Base-by-base conservation (phyloP, 768 basidiomycete species). In the Amyloporia xantha region DNA sequence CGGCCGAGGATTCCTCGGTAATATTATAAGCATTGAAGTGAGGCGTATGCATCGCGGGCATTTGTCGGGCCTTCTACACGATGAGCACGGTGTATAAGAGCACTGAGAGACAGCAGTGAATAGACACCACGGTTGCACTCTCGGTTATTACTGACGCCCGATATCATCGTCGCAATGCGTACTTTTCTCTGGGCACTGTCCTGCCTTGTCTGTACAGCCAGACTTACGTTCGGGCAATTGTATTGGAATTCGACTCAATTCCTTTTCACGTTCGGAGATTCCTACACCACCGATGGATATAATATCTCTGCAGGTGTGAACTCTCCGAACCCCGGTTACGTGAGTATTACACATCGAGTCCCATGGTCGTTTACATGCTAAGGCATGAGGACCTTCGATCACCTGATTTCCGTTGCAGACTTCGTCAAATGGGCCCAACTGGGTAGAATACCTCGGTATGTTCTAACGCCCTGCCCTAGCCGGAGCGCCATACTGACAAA, bases 201-300 rank as follows among this genome's bases (percentile, higher is more conserved):
- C 19, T 41, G 19, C 27, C 27, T 52, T 21, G 49, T 54, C 20
- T 47, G 24, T 23, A 51, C 53, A 33, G 49, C 50, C 17, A 49
- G 56, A 28, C 30, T 47, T 10, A 56, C 42, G 7, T 33, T 49
- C n/a, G 58, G 52, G 38, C 56, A 59, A 44, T 64, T 77, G 2
- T 70, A 74, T 5, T 82, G 80, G 81, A 69, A 67, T 11, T 66
- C 68, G 12, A 82, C 65, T 3, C 63, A 79, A 53, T 81, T 72
- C 57, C 55, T 82, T 44, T 77, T 84, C 53, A 69, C 74, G 1
- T 83, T 83, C 54, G 82, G 81, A 9, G 81, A 83, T 55, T 82
- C 79, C 1, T 83, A 83, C 60, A 78, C 78, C 1, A 66, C 76
- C 3, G 72, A 75, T 47, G 79, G 81, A 7, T 83, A 72, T 59